These are phyloP conservation scores for Linum trigynum DNA, from an alignment of 345 rosid genomes.

Conservation along the genomic window DNA sequence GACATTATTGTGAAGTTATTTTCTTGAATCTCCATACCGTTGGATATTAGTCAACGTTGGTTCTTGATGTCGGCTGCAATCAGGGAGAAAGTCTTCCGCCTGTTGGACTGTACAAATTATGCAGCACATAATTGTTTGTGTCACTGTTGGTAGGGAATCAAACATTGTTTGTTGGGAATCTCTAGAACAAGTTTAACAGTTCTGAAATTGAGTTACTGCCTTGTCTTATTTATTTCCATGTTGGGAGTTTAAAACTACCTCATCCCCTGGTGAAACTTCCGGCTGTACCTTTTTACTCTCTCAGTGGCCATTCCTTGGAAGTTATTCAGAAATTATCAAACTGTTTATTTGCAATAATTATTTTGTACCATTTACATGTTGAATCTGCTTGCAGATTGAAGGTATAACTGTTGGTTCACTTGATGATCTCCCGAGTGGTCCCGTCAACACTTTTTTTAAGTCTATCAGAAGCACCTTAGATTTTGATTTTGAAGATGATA, in stretches of 20 bases:
- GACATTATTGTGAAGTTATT: too few relatives aligned
- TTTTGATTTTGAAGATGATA: constrained; percentile 89
- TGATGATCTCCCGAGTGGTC: constrained; percentile 64
- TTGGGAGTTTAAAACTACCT: background rate
- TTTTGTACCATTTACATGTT: constrained; percentile 16
- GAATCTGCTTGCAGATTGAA: constrained; percentile 51
- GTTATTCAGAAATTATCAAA: background rate
- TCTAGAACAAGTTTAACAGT: too few relatives aligned
- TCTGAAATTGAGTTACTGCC: too few relatives aligned
- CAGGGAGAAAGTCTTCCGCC: background rate
- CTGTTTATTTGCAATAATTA: background rate
- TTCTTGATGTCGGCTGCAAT: too few relatives aligned
- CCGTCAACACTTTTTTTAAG: constrained; percentile 67
- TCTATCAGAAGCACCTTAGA: constrained; percentile 78
- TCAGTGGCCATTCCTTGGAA: background rate
- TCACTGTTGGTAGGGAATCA: too few relatives aligned
- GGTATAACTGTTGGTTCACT: constrained; percentile 69
- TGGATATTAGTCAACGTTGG: too few relatives aligned
- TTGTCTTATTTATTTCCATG: too few relatives aligned
- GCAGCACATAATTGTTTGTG: background rate
- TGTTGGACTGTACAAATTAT: background rate
- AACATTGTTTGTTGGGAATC: too few relatives aligned
- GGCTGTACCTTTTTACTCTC: background rate
- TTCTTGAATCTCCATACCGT: too few relatives aligned
- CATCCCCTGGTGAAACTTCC: background rate